Base-by-base conservation (phyloP, 176 grass and related monocot species). In the Rhipidocladum racemiflorum region DNA sequence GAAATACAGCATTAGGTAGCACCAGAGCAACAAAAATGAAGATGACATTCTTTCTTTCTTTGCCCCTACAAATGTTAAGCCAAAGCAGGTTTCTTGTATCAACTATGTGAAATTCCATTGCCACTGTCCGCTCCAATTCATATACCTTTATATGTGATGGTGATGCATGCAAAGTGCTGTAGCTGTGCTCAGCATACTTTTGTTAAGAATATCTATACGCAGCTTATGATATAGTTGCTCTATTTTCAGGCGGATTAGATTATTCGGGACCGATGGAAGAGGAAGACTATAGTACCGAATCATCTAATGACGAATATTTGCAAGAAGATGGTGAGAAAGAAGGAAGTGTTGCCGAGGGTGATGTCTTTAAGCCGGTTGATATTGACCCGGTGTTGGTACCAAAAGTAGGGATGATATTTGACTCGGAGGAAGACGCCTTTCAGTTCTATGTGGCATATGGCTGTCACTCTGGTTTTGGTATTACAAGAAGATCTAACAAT, bases 371-470 rank as follows among this genome's bases (percentile, higher is more conserved):
- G 70, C 76, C 91, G 17, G 68, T 84, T 81, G 90, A 92, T 89
- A 69, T 85, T 44, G 87, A 94, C 68, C 85, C 76, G 3, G 75
- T 62, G 46, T 83, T 76, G 36, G 79, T 88, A 57, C 93, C 93
- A 5, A 92, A 85, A 84, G 62, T 96, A 32, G 88, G 90, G 40
- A 96, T 91, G 90, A 67, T 92, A 24, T 96, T 91, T 75, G 89
- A 89, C 13, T 96, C 93, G 0, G 93, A 90, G 79, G 93, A 96
- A 88, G 93, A 93, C 17, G 93, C 90, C 69, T 96, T 92, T 75
- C 90, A 93, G 73, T 96, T 96, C 39, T 93, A 93, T 84, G 89
- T 93, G 63, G 84, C 90, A 29, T 89, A 96, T 61, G 93, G 93
- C 17, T 93, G 85, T 74, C 88, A 46, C 11, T 86, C 83, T 21